Evolutionary conservation across 495 filamentous ascomycete genomes (phyloP), one percentile per base, ranked within the genome.

Genomic region (Neurospora africana): DNA sequence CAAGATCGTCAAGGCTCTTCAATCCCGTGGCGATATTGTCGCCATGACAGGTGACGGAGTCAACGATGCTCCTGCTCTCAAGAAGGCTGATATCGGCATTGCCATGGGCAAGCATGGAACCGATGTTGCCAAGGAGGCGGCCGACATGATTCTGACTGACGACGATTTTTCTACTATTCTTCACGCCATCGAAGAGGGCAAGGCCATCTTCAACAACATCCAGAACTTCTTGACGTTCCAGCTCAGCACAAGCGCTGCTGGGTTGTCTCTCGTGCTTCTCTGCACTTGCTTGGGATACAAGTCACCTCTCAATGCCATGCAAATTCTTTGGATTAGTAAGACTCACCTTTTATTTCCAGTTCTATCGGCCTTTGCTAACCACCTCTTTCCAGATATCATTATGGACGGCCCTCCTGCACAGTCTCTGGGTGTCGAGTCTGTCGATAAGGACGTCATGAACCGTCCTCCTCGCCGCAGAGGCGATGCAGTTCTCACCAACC

Each of bases 201-300:
- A 99, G 80, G 95, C 93, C 39, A 99, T 99, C 74, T 99, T 99
- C 82, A 97, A 97, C 84, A 99, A 99, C 82, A 98, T 99, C 73
- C 95, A 99, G 80, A 99, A 99, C 78, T 99, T 99, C 82, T 88
- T 99, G 71, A 99, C 95, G 0, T 99, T 99, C 82, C 95, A 99
- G 82, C 90, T 99, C 58, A 97, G 94, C 79, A 99, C 95, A 72
- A 97, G 93, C 78, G 95, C 96, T 41, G 96, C 95, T 74, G 94
- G 96, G 37, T 84, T 99, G 71, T 91, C 92, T 76, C 86, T 99
- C 33, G 96, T 99, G 7, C 86, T 99, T 70, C 78, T 98, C 75
- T 96, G 93, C 82, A 98, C 95, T 35, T 91, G 92, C 72, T 84
- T 97, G 73, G 95, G 95, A 19, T 93, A 96, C 83, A 92, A 91